A percentile compares a stretch with the other conserved stretches of the same genome.
These are phyloP conservation scores for Batkoa obscura DNA, from an alignment of 371 early-diverging fungal species.

Conservation along the genomic window DNA sequence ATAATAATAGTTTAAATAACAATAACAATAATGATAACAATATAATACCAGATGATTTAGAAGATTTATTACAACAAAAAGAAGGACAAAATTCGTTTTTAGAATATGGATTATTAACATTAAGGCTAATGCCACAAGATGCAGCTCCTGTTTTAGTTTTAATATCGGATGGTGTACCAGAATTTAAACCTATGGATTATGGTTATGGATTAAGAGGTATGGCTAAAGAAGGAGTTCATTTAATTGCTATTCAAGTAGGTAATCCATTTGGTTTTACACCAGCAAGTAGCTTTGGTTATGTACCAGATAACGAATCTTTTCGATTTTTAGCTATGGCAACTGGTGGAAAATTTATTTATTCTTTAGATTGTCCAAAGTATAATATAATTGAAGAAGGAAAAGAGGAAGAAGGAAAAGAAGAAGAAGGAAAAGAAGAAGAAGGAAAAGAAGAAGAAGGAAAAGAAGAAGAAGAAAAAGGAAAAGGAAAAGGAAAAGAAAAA, in stretches of 20 bases:
- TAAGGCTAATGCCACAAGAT: slow-evolving; percentile 41
- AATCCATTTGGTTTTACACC: slow-evolving; percentile 50
- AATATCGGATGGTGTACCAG: slow-evolving; percentile 74
- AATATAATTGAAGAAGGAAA: too few species aligned
- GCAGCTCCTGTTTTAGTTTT: slow-evolving; percentile 46
- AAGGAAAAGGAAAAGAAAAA: too few species aligned
- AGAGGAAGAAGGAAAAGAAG: too few species aligned
- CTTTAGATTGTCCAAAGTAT: slow-evolving; percentile 35
- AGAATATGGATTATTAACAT: slow-evolving; percentile 40
- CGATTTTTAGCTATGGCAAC: slow-evolving; percentile 59
- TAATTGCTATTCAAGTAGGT: slow-evolving; percentile 70
- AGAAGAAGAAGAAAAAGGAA: too few species aligned
- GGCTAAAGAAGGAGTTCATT: slow-evolving; percentile 42
- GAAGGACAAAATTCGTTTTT: slow-evolving; percentile 35
- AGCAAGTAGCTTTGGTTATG: slow-evolving; percentile 63
- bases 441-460: too few species aligned
- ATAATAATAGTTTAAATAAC: too few species aligned
- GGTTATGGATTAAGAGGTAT: slow-evolving; percentile 21
- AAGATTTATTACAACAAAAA: slow-evolving; percentile 8
- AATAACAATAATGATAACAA: too few species aligned
- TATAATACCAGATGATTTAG: slow-evolving; percentile 8
- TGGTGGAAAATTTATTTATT: slow-evolving; percentile 59
- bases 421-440: too few species aligned
- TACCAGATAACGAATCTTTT: slow-evolving; percentile 71
- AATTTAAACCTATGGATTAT: slow-evolving; percentile 14